A percentile compares a stretch with the other conserved stretches of the same genome.
phyloP scores from a whole-genome alignment of 2,329 filamentous ascomycete genomes.

The Arthrobotrys musiformis region DNA sequence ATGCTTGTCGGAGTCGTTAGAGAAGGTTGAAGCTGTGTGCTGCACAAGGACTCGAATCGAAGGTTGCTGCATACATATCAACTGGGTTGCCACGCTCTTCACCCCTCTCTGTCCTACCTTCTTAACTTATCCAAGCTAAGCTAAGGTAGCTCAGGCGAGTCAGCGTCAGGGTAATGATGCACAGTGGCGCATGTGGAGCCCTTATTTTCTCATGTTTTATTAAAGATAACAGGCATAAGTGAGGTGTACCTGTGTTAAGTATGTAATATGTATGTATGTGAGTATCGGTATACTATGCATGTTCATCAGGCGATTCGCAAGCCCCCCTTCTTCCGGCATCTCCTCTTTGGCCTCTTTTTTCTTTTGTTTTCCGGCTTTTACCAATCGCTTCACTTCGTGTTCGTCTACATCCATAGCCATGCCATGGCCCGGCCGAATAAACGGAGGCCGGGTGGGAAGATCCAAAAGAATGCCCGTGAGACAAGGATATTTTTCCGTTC shows the following conservation, averaged over 20 bases:
- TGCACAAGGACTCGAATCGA: slow-evolving; percentile 44
- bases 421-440: neutral
- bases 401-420: slow-evolving; percentile 15
- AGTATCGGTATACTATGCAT: slow-evolving; percentile 44
- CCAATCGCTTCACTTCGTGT: slow-evolving; percentile 52
- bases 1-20: slow-evolving; percentile 7
- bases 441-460: slow-evolving; percentile 22
- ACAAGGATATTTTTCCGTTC: slow-evolving; percentile 55
- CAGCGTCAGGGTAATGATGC: slow-evolving; percentile 50
- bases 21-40: slow-evolving; percentile 2
- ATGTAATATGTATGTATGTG: too few species aligned
- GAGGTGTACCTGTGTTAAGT: too few species aligned
- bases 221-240: slow-evolving; percentile 44
- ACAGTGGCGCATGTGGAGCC: slow-evolving; percentile 46
- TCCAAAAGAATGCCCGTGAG: slow-evolving; percentile 21
- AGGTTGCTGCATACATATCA: slow-evolving; percentile 48
- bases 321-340: neutral
- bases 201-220: slow-evolving; percentile 26
- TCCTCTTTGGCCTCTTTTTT: too few species aligned
- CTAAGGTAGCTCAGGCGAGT: too few species aligned
- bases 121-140: slow-evolving; percentile 36
- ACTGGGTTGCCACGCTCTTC: slow-evolving; percentile 40
- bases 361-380: slow-evolving; percentile 29
- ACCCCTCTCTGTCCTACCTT: slow-evolving; percentile 37
- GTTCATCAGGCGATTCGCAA: slow-evolving; percentile 41